These are phyloP conservation scores for Royoungia palumana DNA, from an alignment of 768 basidiomycete species.

Conservation along the genomic window DNA sequence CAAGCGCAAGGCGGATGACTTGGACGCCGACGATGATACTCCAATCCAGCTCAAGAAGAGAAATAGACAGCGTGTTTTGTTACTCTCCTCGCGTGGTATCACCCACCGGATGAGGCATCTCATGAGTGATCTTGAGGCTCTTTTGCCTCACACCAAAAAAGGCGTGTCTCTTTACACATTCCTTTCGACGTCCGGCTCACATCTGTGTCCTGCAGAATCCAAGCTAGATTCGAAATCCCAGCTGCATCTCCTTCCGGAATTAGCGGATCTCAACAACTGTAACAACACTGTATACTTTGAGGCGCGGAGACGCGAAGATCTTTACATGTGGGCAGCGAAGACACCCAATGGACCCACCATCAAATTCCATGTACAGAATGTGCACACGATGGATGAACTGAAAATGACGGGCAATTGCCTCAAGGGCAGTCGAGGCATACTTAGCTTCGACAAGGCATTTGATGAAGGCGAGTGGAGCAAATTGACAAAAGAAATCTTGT, in stretches of 20 bases:
- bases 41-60: conserved; percentile 49
- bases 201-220: conserved; percentile 57
- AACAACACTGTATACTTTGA: conserved; percentile 98
- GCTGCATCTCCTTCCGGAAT: conserved; percentile 86
- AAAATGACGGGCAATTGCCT: conserved; percentile 99
- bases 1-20: conserved; percentile 64
- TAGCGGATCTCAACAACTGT: conserved; percentile 96
- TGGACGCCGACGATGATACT: conserved; percentile 54
- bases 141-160: conserved; percentile 95
- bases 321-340: conserved; percentile 96
- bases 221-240: conserved; percentile 98
- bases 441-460: conserved; percentile 90
- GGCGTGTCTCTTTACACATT: conserved; percentile 46
- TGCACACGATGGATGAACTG: conserved; percentile 99
- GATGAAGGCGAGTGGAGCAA: conserved; percentile 85
- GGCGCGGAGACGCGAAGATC: conserved; percentile 89
- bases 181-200: background rate
- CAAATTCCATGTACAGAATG: conserved; percentile 96
- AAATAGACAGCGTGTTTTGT: conserved; percentile 93
- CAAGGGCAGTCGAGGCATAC: conserved; percentile 87
- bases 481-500: conserved; percentile 90
- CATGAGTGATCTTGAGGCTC: conserved; percentile 87
- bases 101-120: conserved; percentile 97
- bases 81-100: conserved; percentile 90
- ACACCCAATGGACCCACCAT: conserved; percentile 97